Conservation (phyloP, 1,284 basidiomycete species). For the Bondarzewia mesenterica region DNA sequence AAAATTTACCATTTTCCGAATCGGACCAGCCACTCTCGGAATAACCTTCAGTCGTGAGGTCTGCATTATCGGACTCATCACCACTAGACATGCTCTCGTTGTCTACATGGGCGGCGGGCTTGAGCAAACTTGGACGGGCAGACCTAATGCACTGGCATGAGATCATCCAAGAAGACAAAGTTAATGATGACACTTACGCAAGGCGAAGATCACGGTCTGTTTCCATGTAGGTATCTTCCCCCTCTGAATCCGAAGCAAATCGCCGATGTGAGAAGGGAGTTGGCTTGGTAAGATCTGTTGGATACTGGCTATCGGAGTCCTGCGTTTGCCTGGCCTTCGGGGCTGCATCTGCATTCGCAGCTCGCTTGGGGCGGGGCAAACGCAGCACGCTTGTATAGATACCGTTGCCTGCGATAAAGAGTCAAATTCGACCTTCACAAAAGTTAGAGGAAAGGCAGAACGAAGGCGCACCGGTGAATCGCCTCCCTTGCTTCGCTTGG, state of each 20-base stretch:
- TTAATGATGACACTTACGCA: conserved; percentile 18
- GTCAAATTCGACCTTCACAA: background rate
- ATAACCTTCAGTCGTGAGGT: conserved; percentile 45
- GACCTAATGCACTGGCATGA: conserved; percentile 26
- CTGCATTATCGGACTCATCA: conserved; percentile 73
- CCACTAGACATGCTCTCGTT: conserved; percentile 52
- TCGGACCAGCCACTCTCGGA: conserved; percentile 52
- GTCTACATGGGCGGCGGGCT: conserved; percentile 24
- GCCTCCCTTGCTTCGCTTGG: conserved; percentile 19
- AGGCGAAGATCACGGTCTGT: conserved; percentile 9
- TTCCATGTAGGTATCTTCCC: conserved; percentile 8
- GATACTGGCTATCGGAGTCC: background rate
- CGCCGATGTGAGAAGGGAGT: conserved; percentile 9
- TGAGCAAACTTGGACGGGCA: conserved; percentile 39
- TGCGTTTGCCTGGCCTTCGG: background rate
- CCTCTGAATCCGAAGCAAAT: conserved; percentile 13
- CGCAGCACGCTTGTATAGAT: conserved; percentile 6
- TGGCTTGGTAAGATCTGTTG: conserved; percentile 11
- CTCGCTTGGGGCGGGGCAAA: conserved; percentile 8
- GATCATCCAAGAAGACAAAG: background rate
- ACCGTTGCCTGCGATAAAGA: background rate
- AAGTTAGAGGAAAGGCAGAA: background rate
- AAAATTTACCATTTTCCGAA: conserved; percentile 17
- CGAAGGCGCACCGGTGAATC: background rate
- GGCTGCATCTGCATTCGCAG: background rate